phyloP scores from a whole-genome alignment of 2,329 filamentous ascomycete genomes.

The Pseudogymnoascus sp. region DNA sequence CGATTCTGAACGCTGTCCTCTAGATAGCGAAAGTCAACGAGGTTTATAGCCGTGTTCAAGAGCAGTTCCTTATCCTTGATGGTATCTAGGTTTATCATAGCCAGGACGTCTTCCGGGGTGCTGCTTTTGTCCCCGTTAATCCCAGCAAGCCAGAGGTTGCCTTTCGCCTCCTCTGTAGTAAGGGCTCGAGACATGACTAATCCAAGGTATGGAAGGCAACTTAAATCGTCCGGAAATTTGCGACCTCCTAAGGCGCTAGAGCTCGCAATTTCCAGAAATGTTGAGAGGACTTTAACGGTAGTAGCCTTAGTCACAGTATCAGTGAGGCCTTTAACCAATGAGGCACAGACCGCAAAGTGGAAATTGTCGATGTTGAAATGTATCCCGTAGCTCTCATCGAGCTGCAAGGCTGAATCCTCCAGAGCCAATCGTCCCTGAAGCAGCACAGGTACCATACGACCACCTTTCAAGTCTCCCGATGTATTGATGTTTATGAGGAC shows the following conservation, averaged over 20 bases:
- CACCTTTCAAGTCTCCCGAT: slow-evolving; percentile 48
- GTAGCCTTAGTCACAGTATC: slow-evolving; percentile 51
- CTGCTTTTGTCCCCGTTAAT: slow-evolving; percentile 39
- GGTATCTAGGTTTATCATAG: slow-evolving; percentile 35
- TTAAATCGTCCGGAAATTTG: slow-evolving; percentile 25
- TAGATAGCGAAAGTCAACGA: slow-evolving; percentile 57
- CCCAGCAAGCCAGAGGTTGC: slow-evolving; percentile 52
- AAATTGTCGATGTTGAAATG: slow-evolving; percentile 57
- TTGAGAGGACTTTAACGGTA: slow-evolving; percentile 51
- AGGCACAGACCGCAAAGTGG: slow-evolving; percentile 58
- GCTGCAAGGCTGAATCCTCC: slow-evolving; percentile 50
- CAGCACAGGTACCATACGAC: slow-evolving; percentile 50
- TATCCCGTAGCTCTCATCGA: slow-evolving; percentile 58
- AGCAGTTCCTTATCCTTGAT: slow-evolving; percentile 54
- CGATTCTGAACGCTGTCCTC: slow-evolving; percentile 54
- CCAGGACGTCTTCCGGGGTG: slow-evolving; percentile 33
- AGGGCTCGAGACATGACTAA: slow-evolving; percentile 50
- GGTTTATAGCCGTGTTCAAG: slow-evolving; percentile 52
- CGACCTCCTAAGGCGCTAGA: slow-evolving; percentile 23
- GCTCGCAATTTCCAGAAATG: slow-evolving; percentile 47
- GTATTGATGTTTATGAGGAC: slow-evolving; percentile 56
- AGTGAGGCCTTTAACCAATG: slow-evolving; percentile 53
- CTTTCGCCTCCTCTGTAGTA: slow-evolving; percentile 50
- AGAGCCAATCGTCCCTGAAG: slow-evolving; percentile 52
- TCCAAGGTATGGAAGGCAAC: slow-evolving; percentile 45